A percentile compares a stretch with the other conserved stretches of the same genome.
phyloP scores from a whole-genome alignment of 202 grass and related monocot species.

The Setaria italica region DNA sequence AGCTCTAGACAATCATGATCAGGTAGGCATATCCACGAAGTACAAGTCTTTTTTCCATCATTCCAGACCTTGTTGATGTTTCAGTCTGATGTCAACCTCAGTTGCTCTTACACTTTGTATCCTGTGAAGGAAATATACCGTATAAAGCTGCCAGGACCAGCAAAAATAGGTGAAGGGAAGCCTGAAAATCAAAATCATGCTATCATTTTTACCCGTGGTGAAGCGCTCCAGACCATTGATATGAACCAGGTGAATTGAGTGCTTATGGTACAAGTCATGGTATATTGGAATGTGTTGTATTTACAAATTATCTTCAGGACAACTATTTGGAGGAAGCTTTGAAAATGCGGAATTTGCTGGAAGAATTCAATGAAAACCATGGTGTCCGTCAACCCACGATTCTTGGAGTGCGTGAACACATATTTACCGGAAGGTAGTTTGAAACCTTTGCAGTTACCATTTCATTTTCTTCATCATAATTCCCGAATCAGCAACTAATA shows the following conservation, averaged over 20 bases:
- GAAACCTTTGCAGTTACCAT: constrained; percentile 17
- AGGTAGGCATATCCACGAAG: constrained; percentile 54
- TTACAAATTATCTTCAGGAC: constrained; percentile 63
- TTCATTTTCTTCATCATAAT: constrained; percentile 26
- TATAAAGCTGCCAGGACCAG: constrained; percentile 91
- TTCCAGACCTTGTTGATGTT: neutral
- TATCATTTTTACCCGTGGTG: constrained; percentile 92
- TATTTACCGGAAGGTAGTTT: constrained; percentile 92
- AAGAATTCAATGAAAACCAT: constrained; percentile 95
- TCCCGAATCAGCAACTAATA: constrained; percentile 40
- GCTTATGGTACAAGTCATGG: constrained; percentile 23
- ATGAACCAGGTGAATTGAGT: constrained; percentile 87
- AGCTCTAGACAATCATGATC: constrained; percentile 97
- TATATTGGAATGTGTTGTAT: constrained; percentile 30
- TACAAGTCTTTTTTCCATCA: constrained; percentile 9
- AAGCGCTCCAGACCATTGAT: constrained; percentile 94
- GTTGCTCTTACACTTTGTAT: constrained; percentile 42
- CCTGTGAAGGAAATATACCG: constrained; percentile 95
- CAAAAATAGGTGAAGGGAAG: constrained; percentile 93
- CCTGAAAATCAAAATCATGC: constrained; percentile 99
- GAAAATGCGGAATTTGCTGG: constrained; percentile 93
- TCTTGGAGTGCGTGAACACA: constrained; percentile 96
- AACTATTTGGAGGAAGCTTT: constrained; percentile 98
- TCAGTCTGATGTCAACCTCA: constrained; percentile 7
- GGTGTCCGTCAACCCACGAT: constrained; percentile 82